Base-by-base conservation (phyloP, 2,329 filamentous ascomycete genomes). In the Curvularia eragrostidis region DNA sequence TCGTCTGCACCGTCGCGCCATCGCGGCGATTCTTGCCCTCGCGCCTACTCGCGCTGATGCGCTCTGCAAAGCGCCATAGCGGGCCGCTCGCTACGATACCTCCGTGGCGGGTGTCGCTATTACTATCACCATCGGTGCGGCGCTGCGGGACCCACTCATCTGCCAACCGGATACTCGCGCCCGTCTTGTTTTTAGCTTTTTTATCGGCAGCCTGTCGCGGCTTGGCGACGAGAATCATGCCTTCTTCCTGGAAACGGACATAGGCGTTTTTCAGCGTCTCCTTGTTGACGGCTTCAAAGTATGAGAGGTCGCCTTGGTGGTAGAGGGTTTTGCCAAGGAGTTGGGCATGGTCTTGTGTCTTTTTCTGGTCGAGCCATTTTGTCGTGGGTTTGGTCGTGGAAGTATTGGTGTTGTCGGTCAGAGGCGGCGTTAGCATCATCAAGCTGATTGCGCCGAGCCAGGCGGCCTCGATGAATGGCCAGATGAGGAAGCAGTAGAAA, bases 211-310 rank as follows among this genome's bases (percentile, higher is more conserved):
- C 12, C n/a, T 36, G 21, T 1, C 21, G 9, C 3, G 21, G 79
- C 68, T 90, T 91, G 28, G 90, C 64, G 0, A 93, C 84, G 43
- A 91, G 80, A 55, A 98, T 83, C 62, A 98, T 96, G 8, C 93
- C 91, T 69, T 98, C 94, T 71, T 97, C 92, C 67, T 93, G 88
- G 70, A 96, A 96, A 15, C 92, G 87, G 36, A 87, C 84, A 77
- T 94, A 97, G 0, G 93, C 90, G 76, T 99, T 99, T 73, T 95
- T 96, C 55, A 99, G 85, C 0, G 93, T 96, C 77, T 99, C 94
- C 70, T 97, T 97, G 82, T 99, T 99, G 63, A 99, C 94, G 2
- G 95, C 93, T 79, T 99, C 95, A 67, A 97, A 98, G 79, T 99
- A 99, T 28, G 90, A 93, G 9, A 99, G 85, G 71, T 99, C 95